Evolutionary conservation across 306 rosid genomes (phyloP).

Genomic region (Nissolia schottii): DNA sequence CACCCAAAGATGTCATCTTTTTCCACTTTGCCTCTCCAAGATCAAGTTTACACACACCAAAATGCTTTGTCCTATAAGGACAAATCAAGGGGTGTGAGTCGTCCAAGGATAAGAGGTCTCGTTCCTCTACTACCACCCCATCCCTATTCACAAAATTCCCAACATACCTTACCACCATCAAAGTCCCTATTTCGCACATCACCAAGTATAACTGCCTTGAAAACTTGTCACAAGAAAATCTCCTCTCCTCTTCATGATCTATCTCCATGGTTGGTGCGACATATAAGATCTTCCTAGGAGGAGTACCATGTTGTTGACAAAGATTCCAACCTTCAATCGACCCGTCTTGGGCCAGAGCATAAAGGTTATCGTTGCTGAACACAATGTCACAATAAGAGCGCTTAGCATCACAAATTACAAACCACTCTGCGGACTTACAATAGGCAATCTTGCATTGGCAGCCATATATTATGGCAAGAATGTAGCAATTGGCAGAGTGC

Average conservation of each 20-base stretch:
- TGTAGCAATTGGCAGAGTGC: not conserved
- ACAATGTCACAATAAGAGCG: slow-evolving; percentile 12
- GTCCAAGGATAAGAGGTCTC: not conserved
- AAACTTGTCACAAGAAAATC: not conserved
- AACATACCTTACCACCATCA: slow-evolving; percentile 3
- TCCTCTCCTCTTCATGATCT: not conserved
- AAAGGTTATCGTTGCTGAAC: not conserved
- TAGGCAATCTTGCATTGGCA: not conserved
- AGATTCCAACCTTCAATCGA: slow-evolving; percentile 6
- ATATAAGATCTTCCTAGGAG: not conserved
- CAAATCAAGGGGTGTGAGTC: not conserved
- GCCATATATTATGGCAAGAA: not conserved
- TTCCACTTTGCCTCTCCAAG: not conserved
- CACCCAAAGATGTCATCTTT: not conserved
- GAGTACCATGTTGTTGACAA: no score
- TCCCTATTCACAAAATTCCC: not conserved
- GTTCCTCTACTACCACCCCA: slow-evolving; percentile 11
- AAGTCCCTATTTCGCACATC: not conserved
- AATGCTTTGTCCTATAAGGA: slow-evolving; percentile 15
- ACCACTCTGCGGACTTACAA: not conserved
- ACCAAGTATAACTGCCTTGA: not conserved
- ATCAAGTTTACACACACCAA: slow-evolving; percentile 7
- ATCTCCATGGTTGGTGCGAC: not conserved
- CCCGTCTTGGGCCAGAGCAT: not conserved
- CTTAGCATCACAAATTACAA: not conserved